These are phyloP conservation scores for Pseudocercospora fijiensis DNA, from an alignment of 2,329 filamentous ascomycete species.

Conservation along the genomic window DNA sequence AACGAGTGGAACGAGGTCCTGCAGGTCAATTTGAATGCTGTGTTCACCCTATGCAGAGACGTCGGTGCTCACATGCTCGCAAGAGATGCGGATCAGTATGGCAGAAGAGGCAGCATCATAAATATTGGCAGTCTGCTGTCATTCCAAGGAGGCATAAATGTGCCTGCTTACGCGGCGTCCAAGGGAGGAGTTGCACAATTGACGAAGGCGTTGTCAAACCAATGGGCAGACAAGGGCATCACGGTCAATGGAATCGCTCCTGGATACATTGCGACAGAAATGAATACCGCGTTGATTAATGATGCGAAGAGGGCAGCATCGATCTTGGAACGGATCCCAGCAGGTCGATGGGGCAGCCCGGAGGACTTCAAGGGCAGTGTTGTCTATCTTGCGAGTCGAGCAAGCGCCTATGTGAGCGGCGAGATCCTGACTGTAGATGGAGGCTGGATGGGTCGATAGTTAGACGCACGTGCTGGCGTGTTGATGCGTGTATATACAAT, in stretches of 20 bases:
- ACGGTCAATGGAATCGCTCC: slow-evolving; percentile 87
- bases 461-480: neutral
- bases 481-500: neutral
- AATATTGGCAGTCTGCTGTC: slow-evolving; percentile 79
- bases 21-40: slow-evolving; percentile 80
- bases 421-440: slow-evolving; percentile 83
- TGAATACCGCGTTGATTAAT: slow-evolving; percentile 80
- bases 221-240: slow-evolving; percentile 78
- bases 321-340: slow-evolving; percentile 79
- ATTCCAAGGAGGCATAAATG: slow-evolving; percentile 84
- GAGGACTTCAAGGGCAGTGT: slow-evolving; percentile 86
- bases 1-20: slow-evolving; percentile 77
- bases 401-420: slow-evolving; percentile 78
- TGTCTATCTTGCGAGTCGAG: slow-evolving; percentile 72
- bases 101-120: slow-evolving; percentile 70
- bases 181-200: slow-evolving; percentile 84
- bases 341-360: slow-evolving; percentile 75
- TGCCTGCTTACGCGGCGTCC: slow-evolving; percentile 81
- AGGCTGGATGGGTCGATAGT: slow-evolving; percentile 81
- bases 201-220: slow-evolving; percentile 81
- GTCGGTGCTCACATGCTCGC: slow-evolving; percentile 75
- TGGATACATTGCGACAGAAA: slow-evolving; percentile 89
- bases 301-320: slow-evolving; percentile 67
- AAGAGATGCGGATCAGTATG: slow-evolving; percentile 50
- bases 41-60: slow-evolving; percentile 76